These are phyloP conservation scores for Scheffersomyces illinoinensis DNA, from an alignment of 1,139 yeast genomes.

Conservation along the genomic window DNA sequence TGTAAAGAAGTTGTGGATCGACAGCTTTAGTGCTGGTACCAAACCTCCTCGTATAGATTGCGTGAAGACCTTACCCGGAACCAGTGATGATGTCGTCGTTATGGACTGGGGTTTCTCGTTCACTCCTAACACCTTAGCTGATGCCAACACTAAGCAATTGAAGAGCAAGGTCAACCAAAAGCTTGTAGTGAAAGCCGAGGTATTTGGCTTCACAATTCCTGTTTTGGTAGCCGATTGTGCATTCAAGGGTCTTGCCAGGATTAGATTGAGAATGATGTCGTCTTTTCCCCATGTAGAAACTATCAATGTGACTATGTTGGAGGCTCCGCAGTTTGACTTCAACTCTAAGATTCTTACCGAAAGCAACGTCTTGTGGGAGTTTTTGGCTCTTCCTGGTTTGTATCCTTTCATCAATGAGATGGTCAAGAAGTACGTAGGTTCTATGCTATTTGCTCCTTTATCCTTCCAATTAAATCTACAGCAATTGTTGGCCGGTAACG, in stretches of 20 bases:
- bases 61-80: constrained; percentile 85
- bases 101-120: constrained; percentile 95
- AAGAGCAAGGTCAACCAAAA: constrained; percentile 82
- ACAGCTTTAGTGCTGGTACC: constrained; percentile 86
- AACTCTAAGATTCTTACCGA: constrained; percentile 75
- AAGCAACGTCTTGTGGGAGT: constrained; percentile 80
- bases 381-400: constrained; percentile 83
- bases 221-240: constrained; percentile 63
- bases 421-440: constrained; percentile 84
- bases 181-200: constrained; percentile 62
- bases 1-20: constrained; percentile 79
- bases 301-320: constrained; percentile 77
- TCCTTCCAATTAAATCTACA: constrained; percentile 91
- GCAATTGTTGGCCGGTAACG: constrained; percentile 84
- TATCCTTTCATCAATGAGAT: constrained; percentile 78
- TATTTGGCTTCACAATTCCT: constrained; percentile 70
- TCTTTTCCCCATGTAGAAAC: constrained; percentile 93
- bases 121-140: constrained; percentile 86
- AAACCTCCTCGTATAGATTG: constrained; percentile 92
- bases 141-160: constrained; percentile 79
- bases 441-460: constrained; percentile 83
- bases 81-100: constrained; percentile 87
- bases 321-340: constrained; percentile 87
- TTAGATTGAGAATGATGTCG: constrained; percentile 85
- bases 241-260: constrained; percentile 67